Percentiles rank a stretch among this genome's conserved stretches.
phyloP scores from a whole-genome alignment of 768 basidiomycete genomes.

The Lactifluus subvellereus region DNA sequence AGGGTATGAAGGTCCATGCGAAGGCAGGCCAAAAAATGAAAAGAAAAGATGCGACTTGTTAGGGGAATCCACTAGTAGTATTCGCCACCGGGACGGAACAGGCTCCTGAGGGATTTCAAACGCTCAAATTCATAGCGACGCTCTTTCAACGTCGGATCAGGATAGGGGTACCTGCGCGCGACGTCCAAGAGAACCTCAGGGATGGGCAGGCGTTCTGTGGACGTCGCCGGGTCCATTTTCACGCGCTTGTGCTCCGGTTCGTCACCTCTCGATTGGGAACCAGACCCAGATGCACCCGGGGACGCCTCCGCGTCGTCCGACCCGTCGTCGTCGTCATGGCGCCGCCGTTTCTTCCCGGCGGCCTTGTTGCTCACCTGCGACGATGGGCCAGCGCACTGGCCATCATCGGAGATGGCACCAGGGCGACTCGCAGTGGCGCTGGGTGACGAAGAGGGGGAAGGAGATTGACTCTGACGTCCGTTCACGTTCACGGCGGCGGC shows the following conservation, averaged over 20 bases:
- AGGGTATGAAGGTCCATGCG: no score
- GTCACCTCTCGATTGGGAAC: neutral
- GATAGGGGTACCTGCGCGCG: neutral
- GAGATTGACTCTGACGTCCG: neutral
- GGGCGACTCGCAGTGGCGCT: neutral
- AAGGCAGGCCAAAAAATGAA: neutral
- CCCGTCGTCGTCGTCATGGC: neutral
- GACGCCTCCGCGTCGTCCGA: neutral
- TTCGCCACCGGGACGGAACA: neutral
- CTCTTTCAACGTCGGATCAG: neutral
- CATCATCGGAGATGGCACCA: neutral
- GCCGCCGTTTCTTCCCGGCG: constrained; percentile 14
- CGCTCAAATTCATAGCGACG: neutral
- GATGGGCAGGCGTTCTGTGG: neutral
- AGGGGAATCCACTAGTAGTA: neutral
- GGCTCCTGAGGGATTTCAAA: neutral
- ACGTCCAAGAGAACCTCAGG: neutral
- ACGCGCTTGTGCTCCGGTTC: neutral
- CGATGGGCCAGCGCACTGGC: neutral
- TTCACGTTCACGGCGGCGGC: neutral
- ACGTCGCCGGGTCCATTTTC: neutral
- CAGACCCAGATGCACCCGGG: neutral
- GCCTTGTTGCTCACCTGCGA: neutral
- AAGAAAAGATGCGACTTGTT: neutral
- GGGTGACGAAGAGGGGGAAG: neutral